A percentile compares a stretch with the other conserved stretches of the same genome.
Evolutionary conservation across 306 rosid genomes (phyloP).

Genomic region (Casuarina equisetifolia): DNA sequence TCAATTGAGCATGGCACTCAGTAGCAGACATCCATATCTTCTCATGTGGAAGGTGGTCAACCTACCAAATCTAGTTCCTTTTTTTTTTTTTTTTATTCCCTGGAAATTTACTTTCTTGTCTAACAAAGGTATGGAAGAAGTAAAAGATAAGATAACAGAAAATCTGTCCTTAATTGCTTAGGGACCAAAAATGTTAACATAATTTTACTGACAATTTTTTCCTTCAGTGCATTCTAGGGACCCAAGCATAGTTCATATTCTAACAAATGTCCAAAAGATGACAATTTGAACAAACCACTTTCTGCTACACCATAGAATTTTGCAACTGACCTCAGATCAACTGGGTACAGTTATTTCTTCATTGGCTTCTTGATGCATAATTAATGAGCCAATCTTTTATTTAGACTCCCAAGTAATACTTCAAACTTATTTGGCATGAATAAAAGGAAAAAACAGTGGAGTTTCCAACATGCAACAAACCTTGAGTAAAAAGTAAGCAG

Average conservation of each 20-base stretch:
- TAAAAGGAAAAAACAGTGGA: conserved; percentile 16
- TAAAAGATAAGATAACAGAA: too few relatives aligned
- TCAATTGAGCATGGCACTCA: too few relatives aligned
- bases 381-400: background rate
- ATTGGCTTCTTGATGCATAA: background rate
- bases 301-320: background rate
- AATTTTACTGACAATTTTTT: background rate
- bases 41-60: too few relatives aligned
- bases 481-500: conserved; percentile 82
- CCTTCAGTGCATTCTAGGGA: background rate
- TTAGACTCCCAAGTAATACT: background rate
- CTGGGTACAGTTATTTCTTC: background rate
- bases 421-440: conserved; percentile 5
- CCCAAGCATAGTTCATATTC: background rate
- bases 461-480: conserved; percentile 31
- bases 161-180: too few relatives aligned
- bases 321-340: background rate
- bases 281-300: background rate
- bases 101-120: too few relatives aligned
- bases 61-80: too few relatives aligned
- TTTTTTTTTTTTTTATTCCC: background rate
- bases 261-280: background rate
- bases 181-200: too few relatives aligned
- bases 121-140: too few relatives aligned
- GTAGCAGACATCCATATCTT: too few relatives aligned